Evolutionary conservation across 106 monocot species (phyloP).

Genomic region (Amphibolis antarctica): DNA sequence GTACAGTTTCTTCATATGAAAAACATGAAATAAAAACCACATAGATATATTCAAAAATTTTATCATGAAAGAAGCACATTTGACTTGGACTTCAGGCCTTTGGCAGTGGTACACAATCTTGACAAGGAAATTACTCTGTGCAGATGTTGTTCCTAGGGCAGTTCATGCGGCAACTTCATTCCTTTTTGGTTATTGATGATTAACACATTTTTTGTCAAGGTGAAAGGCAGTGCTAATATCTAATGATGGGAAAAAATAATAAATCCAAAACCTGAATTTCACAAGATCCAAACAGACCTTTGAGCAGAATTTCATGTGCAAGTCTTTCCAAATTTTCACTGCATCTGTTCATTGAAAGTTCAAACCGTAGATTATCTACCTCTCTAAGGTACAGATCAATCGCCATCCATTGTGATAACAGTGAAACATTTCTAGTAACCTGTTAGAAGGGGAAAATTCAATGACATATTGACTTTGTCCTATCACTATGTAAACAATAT

Average conservation of each 20-base stretch:
- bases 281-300: conserved; percentile 30
- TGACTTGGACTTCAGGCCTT: too few relatives aligned
- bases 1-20: conserved; percentile 24
- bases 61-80: too few relatives aligned
- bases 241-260: not conserved
- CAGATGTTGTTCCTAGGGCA: too few relatives aligned
- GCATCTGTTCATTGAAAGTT: conserved; percentile 82
- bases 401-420: conserved; percentile 94
- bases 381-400: conserved; percentile 78
- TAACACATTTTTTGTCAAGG: too few relatives aligned
- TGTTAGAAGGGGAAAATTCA: conserved; percentile 12
- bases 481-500: too few relatives aligned
- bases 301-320: conserved; percentile 60
- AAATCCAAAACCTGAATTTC: not conserved
- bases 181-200: too few relatives aligned
- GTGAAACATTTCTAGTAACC: conserved; percentile 82
- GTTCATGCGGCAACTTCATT: too few relatives aligned
- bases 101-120: too few relatives aligned
- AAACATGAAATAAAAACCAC: not conserved
- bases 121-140: too few relatives aligned
- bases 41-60: too few relatives aligned
- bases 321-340: conserved; percentile 49
- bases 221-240: too few relatives aligned
- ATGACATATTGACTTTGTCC: not conserved
- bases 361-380: conserved; percentile 85